Percentiles rank a stretch among this genome's conserved stretches.
Evolutionary conservation across 225 moss, liverwort and hornwort species (phyloP).

Genomic region (Neckera pumila): DNA sequence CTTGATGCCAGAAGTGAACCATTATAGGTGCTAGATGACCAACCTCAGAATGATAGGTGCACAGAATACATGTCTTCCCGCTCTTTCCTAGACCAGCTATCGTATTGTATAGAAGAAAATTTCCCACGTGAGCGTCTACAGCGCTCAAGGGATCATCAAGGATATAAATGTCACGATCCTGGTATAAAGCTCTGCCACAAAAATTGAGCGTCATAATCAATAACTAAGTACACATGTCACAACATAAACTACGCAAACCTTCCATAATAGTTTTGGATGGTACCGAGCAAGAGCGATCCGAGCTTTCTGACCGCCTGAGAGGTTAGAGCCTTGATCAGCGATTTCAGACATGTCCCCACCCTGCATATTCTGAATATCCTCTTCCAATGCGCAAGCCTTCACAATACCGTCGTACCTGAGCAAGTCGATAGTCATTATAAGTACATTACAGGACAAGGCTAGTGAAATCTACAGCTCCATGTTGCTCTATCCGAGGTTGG

Average conservation of each 20-base stretch:
- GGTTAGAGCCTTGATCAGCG: slow-evolving; percentile 80
- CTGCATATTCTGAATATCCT: slow-evolving; percentile 82
- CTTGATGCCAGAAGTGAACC: not conserved
- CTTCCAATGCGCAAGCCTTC: slow-evolving; percentile 77
- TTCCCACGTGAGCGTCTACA: slow-evolving; percentile 92
- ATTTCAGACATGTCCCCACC: slow-evolving; percentile 83
- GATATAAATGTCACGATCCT: slow-evolving; percentile 80
- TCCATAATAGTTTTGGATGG: not conserved
- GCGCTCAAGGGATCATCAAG: slow-evolving; percentile 94
- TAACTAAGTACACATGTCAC: not conserved
- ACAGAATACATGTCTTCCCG: slow-evolving; percentile 76
- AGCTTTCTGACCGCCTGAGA: slow-evolving; percentile 94
- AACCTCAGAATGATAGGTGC: slow-evolving; percentile 87
- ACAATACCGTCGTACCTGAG: slow-evolving; percentile 56
- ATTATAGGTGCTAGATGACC: not conserved
- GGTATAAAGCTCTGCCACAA: slow-evolving; percentile 82
- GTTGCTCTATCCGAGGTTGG: not conserved
- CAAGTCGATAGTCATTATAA: not conserved
- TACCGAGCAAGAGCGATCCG: slow-evolving; percentile 90
- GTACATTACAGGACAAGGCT: not conserved
- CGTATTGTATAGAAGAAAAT: slow-evolving; percentile 74
- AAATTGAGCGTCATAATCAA: slow-evolving; percentile 2
- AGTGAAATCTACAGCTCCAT: not conserved
- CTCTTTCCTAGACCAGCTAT: slow-evolving; percentile 51
- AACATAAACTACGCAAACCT: not conserved